Evolutionary conservation across 1,284 basidiomycete species (phyloP), one percentile per base, ranked within the genome.

Genomic region (Inonotus obliquus): DNA sequence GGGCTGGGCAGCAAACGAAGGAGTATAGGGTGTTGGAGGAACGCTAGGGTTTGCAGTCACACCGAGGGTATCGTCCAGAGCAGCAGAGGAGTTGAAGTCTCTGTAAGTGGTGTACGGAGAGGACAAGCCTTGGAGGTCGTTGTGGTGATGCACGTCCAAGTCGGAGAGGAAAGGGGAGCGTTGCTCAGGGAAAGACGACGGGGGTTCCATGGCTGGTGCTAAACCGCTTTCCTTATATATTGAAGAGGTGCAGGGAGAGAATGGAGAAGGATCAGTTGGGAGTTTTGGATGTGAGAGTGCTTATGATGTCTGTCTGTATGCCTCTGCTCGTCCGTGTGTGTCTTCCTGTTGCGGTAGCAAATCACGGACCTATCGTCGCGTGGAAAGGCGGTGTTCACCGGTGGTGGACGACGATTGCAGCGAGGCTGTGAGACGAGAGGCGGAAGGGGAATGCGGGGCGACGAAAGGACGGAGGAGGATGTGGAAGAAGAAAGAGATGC

Each of bases 61-160:
- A 19, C 57, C 35, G 51, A 48, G 39, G 14, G 55, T 27, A 27
- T 52, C 44, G 41, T 55, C 60, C 19, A 41, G 54, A 5, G 45
- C 47, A 9, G 62, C 44, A 37, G 62, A 59, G 29, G 59, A 51
- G 44, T 63, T 63, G 54, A 63, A 63, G 48, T 63, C 62, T 7
- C 52, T 19, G 59, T 56, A 63, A 23, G 62, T 48, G 23, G 58
- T 49, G 62, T 57, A 63, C 14, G 62, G 62, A 17, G 58, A 56
- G 6, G 62, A 60, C 23, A 56, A 54, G 35, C 29, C 55, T 44
- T 44, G 41, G 23, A 11, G 55, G 41, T 41, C 39, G 32, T 62
- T 56, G 7, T 29, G 21, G 49, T 11, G 32, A 44, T 29, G 14
- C 25, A 47, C 25, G 51, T 54, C 32, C 52, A 25, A 29, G n/a